Evolutionary conservation across 176 grass and related monocot genomes (phyloP).

Genomic region (Otatea glauca): DNA sequence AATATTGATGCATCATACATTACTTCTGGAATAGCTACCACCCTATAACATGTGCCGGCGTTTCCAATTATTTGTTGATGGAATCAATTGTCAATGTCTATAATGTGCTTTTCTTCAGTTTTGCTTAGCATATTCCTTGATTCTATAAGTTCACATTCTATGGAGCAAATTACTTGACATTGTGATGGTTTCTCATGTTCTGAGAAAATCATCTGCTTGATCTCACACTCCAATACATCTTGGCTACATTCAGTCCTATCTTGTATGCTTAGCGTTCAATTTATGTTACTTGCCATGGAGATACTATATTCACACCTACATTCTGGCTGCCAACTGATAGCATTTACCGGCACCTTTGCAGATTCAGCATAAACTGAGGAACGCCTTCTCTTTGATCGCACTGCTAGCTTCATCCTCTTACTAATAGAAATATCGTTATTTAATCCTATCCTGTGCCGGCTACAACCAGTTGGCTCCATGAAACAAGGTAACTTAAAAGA

Average conservation of each 20-base stretch:
- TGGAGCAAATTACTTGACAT: slow-evolving; percentile 46
- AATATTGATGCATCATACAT: too few relatives aligned
- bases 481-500: slow-evolving; percentile 72
- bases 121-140: slow-evolving; percentile 46
- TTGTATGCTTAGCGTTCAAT: slow-evolving; percentile 47
- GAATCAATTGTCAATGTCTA: slow-evolving; percentile 69
- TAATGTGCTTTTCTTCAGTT: slow-evolving; percentile 43
- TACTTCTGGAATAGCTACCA: slow-evolving; percentile 50
- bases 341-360: slow-evolving; percentile 60
- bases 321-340: slow-evolving; percentile 70
- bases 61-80: slow-evolving; percentile 65
- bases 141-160: slow-evolving; percentile 46
- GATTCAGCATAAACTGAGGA: slow-evolving; percentile 91
- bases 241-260: slow-evolving; percentile 65
- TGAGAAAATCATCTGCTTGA: slow-evolving; percentile 80
- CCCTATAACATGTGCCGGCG: slow-evolving; percentile 43
- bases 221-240: slow-evolving; percentile 70
- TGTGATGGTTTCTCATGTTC: slow-evolving; percentile 63
- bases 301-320: slow-evolving; percentile 79
- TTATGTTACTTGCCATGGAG: slow-evolving; percentile 58
- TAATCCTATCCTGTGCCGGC: slow-evolving; percentile 65
- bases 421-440: slow-evolving; percentile 43
- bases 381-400: slow-evolving; percentile 61
- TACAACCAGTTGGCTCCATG: slow-evolving; percentile 87
- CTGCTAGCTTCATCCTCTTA: slow-evolving; percentile 61